Evolutionary conservation across 2,329 filamentous ascomycete genomes (phyloP).

Genomic region (Talaromyces sp.): DNA sequence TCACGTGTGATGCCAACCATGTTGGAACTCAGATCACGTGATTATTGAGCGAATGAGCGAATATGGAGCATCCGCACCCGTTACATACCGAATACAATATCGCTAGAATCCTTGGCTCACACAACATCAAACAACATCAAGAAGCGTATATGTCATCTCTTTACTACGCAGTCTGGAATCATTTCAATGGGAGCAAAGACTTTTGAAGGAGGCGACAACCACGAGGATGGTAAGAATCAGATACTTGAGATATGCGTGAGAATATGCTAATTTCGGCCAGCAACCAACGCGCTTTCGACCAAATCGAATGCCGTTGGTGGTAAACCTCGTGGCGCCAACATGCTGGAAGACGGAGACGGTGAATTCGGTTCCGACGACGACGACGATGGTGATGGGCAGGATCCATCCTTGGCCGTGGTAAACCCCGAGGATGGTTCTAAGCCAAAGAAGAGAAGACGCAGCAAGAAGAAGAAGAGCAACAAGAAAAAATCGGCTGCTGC

Average conservation of each 20-base stretch:
- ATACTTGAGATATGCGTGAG: not conserved
- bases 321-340: slow-evolving; percentile 44
- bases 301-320: slow-evolving; percentile 35
- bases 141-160: not conserved
- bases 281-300: slow-evolving; percentile 21
- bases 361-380: slow-evolving; percentile 37
- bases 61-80: no score
- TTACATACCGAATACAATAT: no score
- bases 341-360: slow-evolving; percentile 47
- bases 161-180: not conserved
- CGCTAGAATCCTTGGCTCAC: not conserved
- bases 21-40: no score
- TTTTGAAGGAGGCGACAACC: slow-evolving; percentile 17
- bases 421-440: slow-evolving; percentile 36
- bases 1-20: not conserved
- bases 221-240: slow-evolving; percentile 16
- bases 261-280: not conserved
- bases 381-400: slow-evolving; percentile 26
- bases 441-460: slow-evolving; percentile 48
- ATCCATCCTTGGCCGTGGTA: slow-evolving; percentile 25
- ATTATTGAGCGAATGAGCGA: no score
- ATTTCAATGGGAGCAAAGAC: slow-evolving; percentile 19
- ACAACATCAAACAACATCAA: not conserved
- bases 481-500: slow-evolving; percentile 23
- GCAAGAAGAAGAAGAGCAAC: slow-evolving; percentile 27